phyloP scores from a whole-genome alignment of 2,329 filamentous ascomycete species.

The Penicillium digitatum region DNA sequence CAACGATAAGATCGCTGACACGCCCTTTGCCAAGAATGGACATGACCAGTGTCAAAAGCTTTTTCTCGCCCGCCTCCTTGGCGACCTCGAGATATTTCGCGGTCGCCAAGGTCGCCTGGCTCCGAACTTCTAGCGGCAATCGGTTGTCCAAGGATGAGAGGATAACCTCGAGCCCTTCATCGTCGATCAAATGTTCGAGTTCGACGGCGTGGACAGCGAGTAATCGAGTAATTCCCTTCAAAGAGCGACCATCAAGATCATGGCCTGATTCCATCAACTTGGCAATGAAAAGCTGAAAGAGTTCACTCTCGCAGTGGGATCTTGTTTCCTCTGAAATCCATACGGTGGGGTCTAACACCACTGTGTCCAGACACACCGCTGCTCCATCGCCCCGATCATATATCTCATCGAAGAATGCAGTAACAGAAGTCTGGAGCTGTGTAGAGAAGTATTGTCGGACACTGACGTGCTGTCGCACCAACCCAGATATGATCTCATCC shows the following conservation, averaged over 20 bases:
- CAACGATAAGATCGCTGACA: constrained; percentile 82
- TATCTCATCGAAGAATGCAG: constrained; percentile 48
- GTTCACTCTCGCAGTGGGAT: constrained; percentile 45
- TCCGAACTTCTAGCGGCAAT: constrained; percentile 66
- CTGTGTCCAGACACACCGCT: constrained; percentile 45
- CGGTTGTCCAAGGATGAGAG: constrained; percentile 83
- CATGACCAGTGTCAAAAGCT: constrained; percentile 71
- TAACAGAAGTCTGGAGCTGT: constrained; percentile 43
- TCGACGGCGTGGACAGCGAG: constrained; percentile 53
- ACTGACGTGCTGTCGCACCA: constrained; percentile 43
- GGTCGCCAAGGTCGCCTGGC: constrained; percentile 75
- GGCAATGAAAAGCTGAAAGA: constrained; percentile 67
- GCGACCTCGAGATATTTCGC: constrained; percentile 80
- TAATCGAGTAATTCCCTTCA: constrained; percentile 58
- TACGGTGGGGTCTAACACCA: constrained; percentile 45
- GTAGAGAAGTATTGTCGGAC: constrained; percentile 44
- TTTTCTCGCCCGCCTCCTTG: constrained; percentile 64
- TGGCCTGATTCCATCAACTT: constrained; percentile 87
- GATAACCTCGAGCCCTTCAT: constrained; percentile 76
- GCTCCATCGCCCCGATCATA: constrained; percentile 48
- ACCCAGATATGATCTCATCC: constrained; percentile 47
- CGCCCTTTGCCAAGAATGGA: constrained; percentile 67
- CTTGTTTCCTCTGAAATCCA: constrained; percentile 45
- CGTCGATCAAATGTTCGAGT: constrained; percentile 53
- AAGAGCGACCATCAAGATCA: constrained; percentile 61